Conservation (phyloP, 306 rosid species). For the Prunus persica region DNA sequence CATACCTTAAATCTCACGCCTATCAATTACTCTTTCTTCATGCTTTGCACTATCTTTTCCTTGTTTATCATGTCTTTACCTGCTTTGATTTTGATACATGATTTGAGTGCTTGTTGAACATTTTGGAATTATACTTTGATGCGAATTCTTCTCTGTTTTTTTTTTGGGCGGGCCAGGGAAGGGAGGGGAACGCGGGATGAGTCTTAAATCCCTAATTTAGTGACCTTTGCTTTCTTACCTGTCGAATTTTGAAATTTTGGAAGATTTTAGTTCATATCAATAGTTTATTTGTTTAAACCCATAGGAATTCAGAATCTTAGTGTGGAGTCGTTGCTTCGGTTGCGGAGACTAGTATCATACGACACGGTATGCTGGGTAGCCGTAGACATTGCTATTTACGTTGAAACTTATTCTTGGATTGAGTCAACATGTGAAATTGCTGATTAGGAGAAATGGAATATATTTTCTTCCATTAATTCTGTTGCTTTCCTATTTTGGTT, state of each 20-base stretch:
- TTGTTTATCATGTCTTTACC: background rate
- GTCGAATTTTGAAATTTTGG: background rate
- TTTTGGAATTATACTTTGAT: background rate
- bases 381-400: background rate
- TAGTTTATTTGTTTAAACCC: background rate
- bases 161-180: background rate
- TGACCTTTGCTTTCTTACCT: background rate
- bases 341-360: slow-evolving; percentile 1
- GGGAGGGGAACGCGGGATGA: background rate
- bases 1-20: background rate
- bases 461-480: slow-evolving; percentile 1
- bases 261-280: background rate
- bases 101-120: background rate
- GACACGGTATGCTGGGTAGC: background rate
- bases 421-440: slow-evolving; percentile 1
- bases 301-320: slow-evolving; percentile 1
- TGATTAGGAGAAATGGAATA: background rate
- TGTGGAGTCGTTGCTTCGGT: background rate
- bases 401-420: background rate
- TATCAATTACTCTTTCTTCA: background rate
- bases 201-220: background rate
- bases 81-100: background rate
- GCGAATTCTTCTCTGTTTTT: background rate
- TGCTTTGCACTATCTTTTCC: background rate
- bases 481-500: background rate